Percentiles rank a stretch among this genome's conserved stretches.
These are phyloP conservation scores for Alternaria solani DNA, from an alignment of 2,329 filamentous ascomycete species.

Conservation along the genomic window DNA sequence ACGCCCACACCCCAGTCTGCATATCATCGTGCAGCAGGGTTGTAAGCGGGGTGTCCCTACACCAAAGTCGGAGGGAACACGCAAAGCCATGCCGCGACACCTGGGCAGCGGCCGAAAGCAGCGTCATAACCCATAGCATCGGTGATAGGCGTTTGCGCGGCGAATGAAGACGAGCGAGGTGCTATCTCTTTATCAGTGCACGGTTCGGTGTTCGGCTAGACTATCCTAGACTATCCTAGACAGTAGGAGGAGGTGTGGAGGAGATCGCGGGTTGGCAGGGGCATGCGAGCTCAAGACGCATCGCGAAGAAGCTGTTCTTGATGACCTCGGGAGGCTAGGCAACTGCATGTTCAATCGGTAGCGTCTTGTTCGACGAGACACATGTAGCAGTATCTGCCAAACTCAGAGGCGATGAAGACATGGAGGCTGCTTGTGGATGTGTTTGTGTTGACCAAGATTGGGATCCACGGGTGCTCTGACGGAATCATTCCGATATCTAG, in stretches of 20 bases:
- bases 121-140: not conserved
- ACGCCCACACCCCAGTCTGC: not conserved
- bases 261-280: constrained; percentile 4
- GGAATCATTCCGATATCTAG: constrained; percentile 16
- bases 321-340: not conserved
- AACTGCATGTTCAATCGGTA: not conserved
- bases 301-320: not conserved
- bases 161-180: constrained; percentile 16
- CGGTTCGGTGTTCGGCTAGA: constrained; percentile 14
- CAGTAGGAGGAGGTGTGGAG: constrained; percentile 10
- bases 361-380: not conserved
- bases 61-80: constrained; percentile 9
- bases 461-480: not conserved
- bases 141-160: constrained; percentile 20
- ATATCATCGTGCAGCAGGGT: constrained; percentile 2
- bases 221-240: constrained; percentile 15
- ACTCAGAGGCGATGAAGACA: not conserved
- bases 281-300: not conserved
- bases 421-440: not conserved
- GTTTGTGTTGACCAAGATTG: not conserved
- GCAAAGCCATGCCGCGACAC: constrained; percentile 4
- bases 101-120: not conserved
- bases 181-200: constrained; percentile 22
- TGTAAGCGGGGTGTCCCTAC: constrained; percentile 6
- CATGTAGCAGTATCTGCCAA: not conserved